Percentiles rank a stretch among this genome's conserved stretches.
Conservation (phyloP, 2,329 filamentous ascomycete species). For the Orbilia ellipsospora region DNA sequence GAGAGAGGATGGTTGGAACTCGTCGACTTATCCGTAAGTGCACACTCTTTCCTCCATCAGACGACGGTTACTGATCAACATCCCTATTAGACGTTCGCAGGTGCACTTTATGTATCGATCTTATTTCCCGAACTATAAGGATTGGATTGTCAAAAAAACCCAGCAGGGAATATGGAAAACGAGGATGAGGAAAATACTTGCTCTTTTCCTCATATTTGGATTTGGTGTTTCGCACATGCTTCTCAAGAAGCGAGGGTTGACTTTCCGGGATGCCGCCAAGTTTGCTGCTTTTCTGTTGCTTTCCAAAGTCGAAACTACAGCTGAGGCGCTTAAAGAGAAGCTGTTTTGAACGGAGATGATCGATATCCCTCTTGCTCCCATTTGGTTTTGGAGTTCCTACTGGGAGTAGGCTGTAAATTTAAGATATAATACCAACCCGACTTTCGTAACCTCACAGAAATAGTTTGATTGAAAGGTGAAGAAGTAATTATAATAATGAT, state of each 20-base stretch:
- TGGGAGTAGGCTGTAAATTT: neutral
- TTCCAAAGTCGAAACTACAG: conserved; percentile 10
- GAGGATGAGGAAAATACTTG: conserved; percentile 32
- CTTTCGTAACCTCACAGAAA: too few species aligned
- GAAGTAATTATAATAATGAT: too few species aligned
- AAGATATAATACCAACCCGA: neutral
- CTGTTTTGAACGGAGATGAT: neutral
- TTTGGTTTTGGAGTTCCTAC: neutral
- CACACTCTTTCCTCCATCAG: neutral
- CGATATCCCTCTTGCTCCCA: neutral
- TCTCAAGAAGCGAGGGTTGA: conserved; percentile 26
- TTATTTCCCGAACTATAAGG: conserved; percentile 43
- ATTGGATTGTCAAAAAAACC: conserved; percentile 50
- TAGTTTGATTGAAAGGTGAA: too few species aligned
- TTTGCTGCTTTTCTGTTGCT: neutral
- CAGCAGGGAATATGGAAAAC: conserved; percentile 38
- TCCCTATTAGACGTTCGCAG: conserved; percentile 37
- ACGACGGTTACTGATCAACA: conserved; percentile 7
- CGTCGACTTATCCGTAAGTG: conserved; percentile 50
- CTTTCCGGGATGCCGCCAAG: conserved; percentile 18
- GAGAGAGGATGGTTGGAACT: conserved; percentile 52
- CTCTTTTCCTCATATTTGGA: conserved; percentile 41
- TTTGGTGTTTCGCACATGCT: conserved; percentile 5
- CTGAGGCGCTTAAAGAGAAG: conserved; percentile 1
- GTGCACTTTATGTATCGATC: conserved; percentile 50